phyloP scores from a whole-genome alignment of 2,329 filamentous ascomycete species.

The Pezicula neosporulosa region DNA sequence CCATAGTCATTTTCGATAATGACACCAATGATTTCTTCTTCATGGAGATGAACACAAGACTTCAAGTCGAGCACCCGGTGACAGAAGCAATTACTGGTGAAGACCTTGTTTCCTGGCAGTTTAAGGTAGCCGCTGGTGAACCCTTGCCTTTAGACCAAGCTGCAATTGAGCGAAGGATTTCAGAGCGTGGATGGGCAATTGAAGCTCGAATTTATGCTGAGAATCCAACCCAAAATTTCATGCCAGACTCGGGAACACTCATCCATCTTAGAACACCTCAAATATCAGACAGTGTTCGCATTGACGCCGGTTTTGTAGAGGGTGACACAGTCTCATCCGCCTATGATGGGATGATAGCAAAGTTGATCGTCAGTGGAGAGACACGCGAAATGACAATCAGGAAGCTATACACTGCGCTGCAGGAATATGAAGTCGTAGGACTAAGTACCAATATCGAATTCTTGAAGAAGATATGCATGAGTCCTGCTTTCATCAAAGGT shows the following conservation, averaged over 20 bases:
- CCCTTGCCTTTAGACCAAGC: constrained; percentile 62
- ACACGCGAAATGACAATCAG: constrained; percentile 78
- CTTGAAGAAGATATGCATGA: constrained; percentile 80
- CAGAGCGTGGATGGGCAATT: constrained; percentile 77
- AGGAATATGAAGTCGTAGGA: constrained; percentile 89
- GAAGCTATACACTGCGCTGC: constrained; percentile 75
- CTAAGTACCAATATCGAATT: constrained; percentile 97
- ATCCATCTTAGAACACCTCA: constrained; percentile 76
- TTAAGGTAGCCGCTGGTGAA: constrained; percentile 76
- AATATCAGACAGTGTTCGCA: constrained; percentile 69
- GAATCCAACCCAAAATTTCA: constrained; percentile 86
- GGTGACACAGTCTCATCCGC: constrained; percentile 91
- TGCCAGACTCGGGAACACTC: constrained; percentile 87
- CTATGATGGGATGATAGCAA: constrained; percentile 98
- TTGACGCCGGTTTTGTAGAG: constrained; percentile 89
- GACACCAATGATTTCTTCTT: constrained; percentile 78
- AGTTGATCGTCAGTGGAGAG: constrained; percentile 85
- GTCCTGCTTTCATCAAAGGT: constrained; percentile 77
- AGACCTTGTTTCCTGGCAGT: constrained; percentile 92
- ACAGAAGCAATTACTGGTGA: constrained; percentile 76
- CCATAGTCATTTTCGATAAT: constrained; percentile 79
- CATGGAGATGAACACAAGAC: constrained; percentile 79
- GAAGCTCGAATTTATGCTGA: constrained; percentile 97
- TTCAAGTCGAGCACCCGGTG: constrained; percentile 97
- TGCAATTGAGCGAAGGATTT: constrained; percentile 67